phyloP scores from a whole-genome alignment of 2,329 filamentous ascomycete genomes.

The Phialophora tarda region DNA sequence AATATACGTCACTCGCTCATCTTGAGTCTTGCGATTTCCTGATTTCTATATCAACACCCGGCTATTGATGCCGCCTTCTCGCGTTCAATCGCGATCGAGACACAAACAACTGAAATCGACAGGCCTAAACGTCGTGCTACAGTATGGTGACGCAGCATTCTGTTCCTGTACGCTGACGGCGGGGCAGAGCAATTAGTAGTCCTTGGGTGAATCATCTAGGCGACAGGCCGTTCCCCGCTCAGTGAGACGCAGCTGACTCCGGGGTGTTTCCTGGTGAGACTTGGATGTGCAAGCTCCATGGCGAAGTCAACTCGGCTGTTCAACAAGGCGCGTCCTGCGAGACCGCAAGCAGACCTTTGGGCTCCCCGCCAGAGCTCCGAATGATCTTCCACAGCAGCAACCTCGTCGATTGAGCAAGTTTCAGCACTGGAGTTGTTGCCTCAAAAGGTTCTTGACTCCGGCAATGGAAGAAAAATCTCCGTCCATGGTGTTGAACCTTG shows the following conservation, averaged over 20 bases:
- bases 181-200: constrained; percentile 17
- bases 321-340: background rate
- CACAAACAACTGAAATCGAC: constrained; percentile 1
- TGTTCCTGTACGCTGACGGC: constrained; percentile 20
- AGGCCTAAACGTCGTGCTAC: constrained; percentile 15
- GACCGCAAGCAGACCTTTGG: background rate
- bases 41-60: constrained; percentile 15
- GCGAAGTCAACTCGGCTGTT: background rate
- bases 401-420: constrained; percentile 7
- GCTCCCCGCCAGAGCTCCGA: background rate
- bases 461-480: background rate
- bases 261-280: constrained; percentile 26
- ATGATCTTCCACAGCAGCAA: background rate
- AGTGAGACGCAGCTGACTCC: constrained; percentile 22
- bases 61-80: constrained; percentile 2
- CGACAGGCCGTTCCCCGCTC: constrained; percentile 25
- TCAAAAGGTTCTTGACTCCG: background rate
- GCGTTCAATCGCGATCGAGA: constrained; percentile 26
- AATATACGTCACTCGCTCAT: constrained; percentile 20
- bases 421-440: background rate
- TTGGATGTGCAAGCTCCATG: constrained; percentile 1
- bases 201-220: constrained; percentile 12
- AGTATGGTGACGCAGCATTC: constrained; percentile 30
- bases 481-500: background rate
- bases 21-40: constrained; percentile 3